A percentile compares a stretch with the other conserved stretches of the same genome.
Conservation (phyloP, 2,329 filamentous ascomycete species). For the Beauveria sp. region DNA sequence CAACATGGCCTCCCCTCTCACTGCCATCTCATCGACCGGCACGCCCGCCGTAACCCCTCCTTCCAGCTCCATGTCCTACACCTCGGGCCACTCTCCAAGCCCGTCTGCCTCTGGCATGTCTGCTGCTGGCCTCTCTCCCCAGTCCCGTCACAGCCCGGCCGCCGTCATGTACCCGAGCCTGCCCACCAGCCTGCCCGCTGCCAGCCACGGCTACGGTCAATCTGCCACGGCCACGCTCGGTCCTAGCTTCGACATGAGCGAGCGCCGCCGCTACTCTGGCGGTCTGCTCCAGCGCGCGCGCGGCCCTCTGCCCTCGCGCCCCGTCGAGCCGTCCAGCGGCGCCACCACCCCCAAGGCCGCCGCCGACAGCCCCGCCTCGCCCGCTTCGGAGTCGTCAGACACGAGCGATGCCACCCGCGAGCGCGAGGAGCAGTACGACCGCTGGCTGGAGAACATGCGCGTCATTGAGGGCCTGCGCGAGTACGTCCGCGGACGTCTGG, state of each 20-base stretch:
- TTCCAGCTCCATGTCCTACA: conserved; percentile 68
- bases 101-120: conserved; percentile 66
- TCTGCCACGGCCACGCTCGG: conserved; percentile 65
- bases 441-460: conserved; percentile 59
- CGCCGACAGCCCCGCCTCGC: conserved; percentile 44
- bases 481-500: conserved; percentile 50
- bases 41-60: conserved; percentile 73
- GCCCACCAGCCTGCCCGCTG: conserved; percentile 45
- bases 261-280: conserved; percentile 58
- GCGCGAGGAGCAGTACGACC: conserved; percentile 55
- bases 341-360: conserved; percentile 36
- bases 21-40: conserved; percentile 52
- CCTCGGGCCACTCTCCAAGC: conserved; percentile 66
- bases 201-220: conserved; percentile 62
- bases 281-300: conserved; percentile 57
- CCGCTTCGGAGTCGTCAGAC: conserved; percentile 45
- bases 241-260: conserved; percentile 54
- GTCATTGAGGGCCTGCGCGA: conserved; percentile 55
- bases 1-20: conserved; percentile 55
- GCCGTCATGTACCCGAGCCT: conserved; percentile 69
- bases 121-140: conserved; percentile 39
- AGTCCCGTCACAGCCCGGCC: conserved; percentile 51
- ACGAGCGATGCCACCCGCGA: conserved; percentile 43
- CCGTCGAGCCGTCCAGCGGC: conserved; percentile 29
- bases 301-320: conserved; percentile 28